These are phyloP conservation scores for Candida anutae DNA, from an alignment of 1,139 yeast species.

Conservation along the genomic window DNA sequence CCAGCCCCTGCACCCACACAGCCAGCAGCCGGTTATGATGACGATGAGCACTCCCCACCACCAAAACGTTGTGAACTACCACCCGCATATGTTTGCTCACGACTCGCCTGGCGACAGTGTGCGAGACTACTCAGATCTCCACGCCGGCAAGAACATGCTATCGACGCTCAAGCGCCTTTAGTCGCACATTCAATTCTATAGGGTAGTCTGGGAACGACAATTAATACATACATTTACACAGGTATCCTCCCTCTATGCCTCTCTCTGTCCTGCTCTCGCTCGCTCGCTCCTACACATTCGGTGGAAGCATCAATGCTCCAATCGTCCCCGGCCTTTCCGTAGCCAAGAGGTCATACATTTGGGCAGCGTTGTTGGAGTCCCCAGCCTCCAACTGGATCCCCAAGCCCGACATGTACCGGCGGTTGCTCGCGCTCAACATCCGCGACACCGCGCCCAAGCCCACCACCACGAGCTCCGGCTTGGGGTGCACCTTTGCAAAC, in stretches of 20 bases:
- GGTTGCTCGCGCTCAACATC: constrained; percentile 49
- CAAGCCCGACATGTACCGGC: constrained; percentile 39
- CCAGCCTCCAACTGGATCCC: constrained; percentile 69
- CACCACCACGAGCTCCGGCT: constrained; percentile 66
- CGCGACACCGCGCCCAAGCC: constrained; percentile 65
- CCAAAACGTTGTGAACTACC: constrained; percentile 10
- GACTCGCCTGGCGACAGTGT: too few species aligned
- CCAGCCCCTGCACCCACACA: constrained; percentile 10
- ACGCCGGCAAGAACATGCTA: too few species aligned
- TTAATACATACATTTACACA: too few species aligned
- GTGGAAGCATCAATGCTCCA: constrained; percentile 66
- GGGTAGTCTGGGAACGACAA: too few species aligned
- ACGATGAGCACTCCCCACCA: constrained; percentile 44
- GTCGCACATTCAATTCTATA: too few species aligned
- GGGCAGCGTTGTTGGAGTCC: constrained; percentile 60
- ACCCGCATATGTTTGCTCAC: constrained; percentile 5
- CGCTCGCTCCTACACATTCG: constrained; percentile 50
- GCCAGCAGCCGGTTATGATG: constrained; percentile 20
- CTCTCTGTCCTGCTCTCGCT: too few species aligned
- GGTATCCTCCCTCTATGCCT: too few species aligned
- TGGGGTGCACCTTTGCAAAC: constrained; percentile 57
- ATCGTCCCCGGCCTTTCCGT: constrained; percentile 71
- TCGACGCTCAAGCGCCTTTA: too few species aligned
- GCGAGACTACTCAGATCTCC: too few species aligned
- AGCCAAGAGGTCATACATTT: constrained; percentile 65